Evolutionary conservation across 2,329 filamentous ascomycete genomes (phyloP), one percentile per base, ranked within the genome.

Genomic region (Xylaria sp.): DNA sequence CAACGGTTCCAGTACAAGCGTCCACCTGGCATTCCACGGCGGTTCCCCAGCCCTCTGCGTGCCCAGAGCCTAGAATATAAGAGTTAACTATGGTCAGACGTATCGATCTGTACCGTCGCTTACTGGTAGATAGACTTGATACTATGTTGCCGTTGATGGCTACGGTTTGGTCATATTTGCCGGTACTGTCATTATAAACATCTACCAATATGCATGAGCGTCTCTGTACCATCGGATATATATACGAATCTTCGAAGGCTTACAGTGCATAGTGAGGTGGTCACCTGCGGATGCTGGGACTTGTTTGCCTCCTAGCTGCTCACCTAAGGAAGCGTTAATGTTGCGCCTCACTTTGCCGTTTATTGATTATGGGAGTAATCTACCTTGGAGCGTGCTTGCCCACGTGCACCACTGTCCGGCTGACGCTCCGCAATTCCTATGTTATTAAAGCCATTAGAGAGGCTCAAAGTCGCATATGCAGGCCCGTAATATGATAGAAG

Each of bases 351-450:
- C 17, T 23, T 58, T 26, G 9, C 9, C 9, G 11, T 9, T 31
- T 6, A n/a, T 20, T 28, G 6, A n/a, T 9, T 28, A 49, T 3
- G 13, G 56, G 6, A 7, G 31, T 3, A 23, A 36, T 54, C 49
- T 56, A 68, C 67, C 66, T 59, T 78, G 71, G 7, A 79, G 73
- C 0, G 76, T 78, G 51, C 77, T 79, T 10, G 77, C 77, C 73
- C 76, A 79, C 1, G 72, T 74, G 53, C 77, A 79, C 77, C 77
- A 79, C 57, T 79, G 76, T 26, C 77, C 77, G 10, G 68, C 58
- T 0, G 44, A 74, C 0, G 72, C 77, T 6, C 77, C 76, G 31
- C 77, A 79, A 67, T 78, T 77, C 20, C 63, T 66, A 13, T n/a
- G 26, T 53, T 15, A 53, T 17, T 15, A 6, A n/a, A 17, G 0